phyloP scores from a whole-genome alignment of 805 yeast genomes.

The Candida ovalis region DNA sequence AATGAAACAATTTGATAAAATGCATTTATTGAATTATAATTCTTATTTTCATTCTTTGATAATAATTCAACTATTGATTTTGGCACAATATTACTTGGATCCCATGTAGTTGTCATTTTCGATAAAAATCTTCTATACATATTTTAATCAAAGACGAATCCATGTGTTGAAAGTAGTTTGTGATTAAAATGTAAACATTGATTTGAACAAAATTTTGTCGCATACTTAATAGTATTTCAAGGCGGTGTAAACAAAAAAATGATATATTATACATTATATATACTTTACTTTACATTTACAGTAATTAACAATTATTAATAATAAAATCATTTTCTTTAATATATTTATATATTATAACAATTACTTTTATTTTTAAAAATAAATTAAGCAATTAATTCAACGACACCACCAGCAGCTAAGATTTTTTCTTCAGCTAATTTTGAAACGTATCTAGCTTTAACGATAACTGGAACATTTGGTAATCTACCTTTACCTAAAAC shows the following conservation, averaged over 20 bases:
- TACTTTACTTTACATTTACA: no score
- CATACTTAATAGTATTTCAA: no score
- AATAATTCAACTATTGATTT: slow-evolving; percentile 32
- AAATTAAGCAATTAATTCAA: slow-evolving; percentile 91
- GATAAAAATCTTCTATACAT: no score
- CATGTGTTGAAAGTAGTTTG: no score
- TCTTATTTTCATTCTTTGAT: slow-evolving; percentile 2
- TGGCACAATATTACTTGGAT: slow-evolving; percentile 43
- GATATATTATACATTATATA: no score
- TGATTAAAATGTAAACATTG: no score
- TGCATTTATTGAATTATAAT: slow-evolving; percentile 26
- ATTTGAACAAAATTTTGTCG: no score
- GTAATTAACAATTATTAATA: no score
- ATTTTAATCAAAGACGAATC: no score
- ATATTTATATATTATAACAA: slow-evolving; percentile 1
- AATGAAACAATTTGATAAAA: slow-evolving; percentile 59
- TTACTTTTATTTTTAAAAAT: neutral
- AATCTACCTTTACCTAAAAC: slow-evolving; percentile 99
- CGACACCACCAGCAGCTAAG: slow-evolving; percentile 99
- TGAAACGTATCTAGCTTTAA: slow-evolving; percentile 99
- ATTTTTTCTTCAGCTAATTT: slow-evolving; percentile 99
- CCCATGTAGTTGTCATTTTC: slow-evolving; percentile 34
- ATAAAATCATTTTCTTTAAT: no score
- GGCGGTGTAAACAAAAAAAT: no score
- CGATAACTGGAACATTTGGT: slow-evolving; percentile 98